These are phyloP conservation scores for Gyrodon lividus DNA, from an alignment of 768 basidiomycete genomes.

Conservation along the genomic window DNA sequence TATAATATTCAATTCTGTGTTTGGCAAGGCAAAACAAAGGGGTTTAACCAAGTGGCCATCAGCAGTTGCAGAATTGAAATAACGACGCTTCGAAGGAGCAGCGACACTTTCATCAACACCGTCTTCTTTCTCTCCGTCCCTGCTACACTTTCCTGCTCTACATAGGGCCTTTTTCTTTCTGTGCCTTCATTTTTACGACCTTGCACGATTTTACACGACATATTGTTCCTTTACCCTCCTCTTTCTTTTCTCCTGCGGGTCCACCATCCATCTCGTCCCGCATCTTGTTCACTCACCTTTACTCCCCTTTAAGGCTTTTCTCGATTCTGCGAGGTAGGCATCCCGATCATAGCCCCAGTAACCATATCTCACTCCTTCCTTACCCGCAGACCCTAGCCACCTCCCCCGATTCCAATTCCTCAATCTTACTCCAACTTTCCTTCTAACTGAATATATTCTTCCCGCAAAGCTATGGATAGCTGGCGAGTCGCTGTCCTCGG, in stretches of 20 bases:
- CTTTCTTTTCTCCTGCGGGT: constrained; percentile 36
- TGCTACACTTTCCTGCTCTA: constrained; percentile 24
- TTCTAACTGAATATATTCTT: constrained; percentile 17
- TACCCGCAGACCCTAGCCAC: constrained; percentile 13
- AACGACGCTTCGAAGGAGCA: constrained; percentile 32
- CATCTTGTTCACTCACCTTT: constrained; percentile 34
- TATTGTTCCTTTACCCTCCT: constrained; percentile 41
- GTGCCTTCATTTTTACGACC: constrained; percentile 56
- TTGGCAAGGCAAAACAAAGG: constrained; percentile 16
- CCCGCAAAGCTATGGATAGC: constrained; percentile 69
- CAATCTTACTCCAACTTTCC: constrained; percentile 24
- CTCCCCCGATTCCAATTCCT: constrained; percentile 23
- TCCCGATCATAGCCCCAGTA: neutral
- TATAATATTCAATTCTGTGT: constrained; percentile 10
- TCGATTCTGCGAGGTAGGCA: constrained; percentile 5
- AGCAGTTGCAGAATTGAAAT: constrained; percentile 33
- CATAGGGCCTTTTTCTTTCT: constrained; percentile 22
- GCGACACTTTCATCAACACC: constrained; percentile 34
- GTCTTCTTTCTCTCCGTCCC: constrained; percentile 28
- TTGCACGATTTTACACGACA: constrained; percentile 69
- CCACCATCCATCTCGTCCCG: constrained; percentile 26
- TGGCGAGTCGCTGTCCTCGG: constrained; percentile 96
- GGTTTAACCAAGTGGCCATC: constrained; percentile 18
- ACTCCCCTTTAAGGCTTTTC: constrained; percentile 23
- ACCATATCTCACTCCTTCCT: constrained; percentile 12